phyloP scores from a whole-genome alignment of 2,329 filamentous ascomycete species.

The Alternaria alternata region DNA sequence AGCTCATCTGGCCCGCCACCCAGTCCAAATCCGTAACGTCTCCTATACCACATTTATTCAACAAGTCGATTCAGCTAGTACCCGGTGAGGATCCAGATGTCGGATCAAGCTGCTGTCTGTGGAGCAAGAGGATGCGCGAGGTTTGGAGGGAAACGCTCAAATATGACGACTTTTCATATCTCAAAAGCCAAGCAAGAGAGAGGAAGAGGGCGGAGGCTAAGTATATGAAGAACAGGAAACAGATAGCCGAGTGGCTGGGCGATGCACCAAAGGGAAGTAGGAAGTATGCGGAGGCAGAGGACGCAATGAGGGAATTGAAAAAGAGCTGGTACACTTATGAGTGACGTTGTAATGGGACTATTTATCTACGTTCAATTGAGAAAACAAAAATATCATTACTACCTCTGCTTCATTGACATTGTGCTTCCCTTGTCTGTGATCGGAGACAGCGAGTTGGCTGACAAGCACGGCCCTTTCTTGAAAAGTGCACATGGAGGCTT shows the following conservation, averaged over 20 bases:
- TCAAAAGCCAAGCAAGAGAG: slow-evolving; percentile 67
- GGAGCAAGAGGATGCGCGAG: slow-evolving; percentile 78
- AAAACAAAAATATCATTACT: neutral
- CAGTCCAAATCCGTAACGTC: slow-evolving; percentile 55
- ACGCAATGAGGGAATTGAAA: slow-evolving; percentile 34
- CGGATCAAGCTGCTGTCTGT: slow-evolving; percentile 75
- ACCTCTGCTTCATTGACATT: neutral
- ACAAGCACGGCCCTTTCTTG: too few species aligned
- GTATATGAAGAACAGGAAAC: slow-evolving; percentile 58
- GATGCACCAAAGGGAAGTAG: slow-evolving; percentile 32
- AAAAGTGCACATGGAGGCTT: too few species aligned
- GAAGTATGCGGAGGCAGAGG: slow-evolving; percentile 37
- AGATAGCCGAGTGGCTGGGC: slow-evolving; percentile 33
- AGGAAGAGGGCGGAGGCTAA: slow-evolving; percentile 47
- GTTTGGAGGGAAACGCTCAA: slow-evolving; percentile 74
- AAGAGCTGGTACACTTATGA: slow-evolving; percentile 45
- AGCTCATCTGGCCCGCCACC: slow-evolving; percentile 75
- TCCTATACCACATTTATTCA: slow-evolving; percentile 48
- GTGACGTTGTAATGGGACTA: slow-evolving; percentile 13
- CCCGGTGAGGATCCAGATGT: slow-evolving; percentile 55
- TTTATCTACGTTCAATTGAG: neutral
- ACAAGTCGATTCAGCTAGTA: slow-evolving; percentile 65
- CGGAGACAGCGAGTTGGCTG: too few species aligned
- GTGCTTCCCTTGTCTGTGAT: neutral
- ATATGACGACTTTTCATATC: slow-evolving; percentile 70